A percentile compares a stretch with the other conserved stretches of the same genome.
phyloP scores from a whole-genome alignment of 306 rosid species.

The Glycyrrhiza uralensis region DNA sequence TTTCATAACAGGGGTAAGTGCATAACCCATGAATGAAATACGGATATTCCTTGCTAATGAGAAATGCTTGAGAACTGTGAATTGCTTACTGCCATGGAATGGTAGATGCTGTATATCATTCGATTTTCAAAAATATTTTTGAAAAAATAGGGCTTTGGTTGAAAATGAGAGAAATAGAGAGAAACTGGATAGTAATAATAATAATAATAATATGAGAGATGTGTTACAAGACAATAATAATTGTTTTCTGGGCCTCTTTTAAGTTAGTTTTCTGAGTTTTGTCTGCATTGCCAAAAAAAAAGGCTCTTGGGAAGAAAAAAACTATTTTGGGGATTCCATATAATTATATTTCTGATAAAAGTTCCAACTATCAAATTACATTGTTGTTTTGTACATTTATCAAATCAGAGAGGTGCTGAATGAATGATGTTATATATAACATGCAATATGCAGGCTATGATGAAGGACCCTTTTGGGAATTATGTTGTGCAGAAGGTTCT shows the following conservation, averaged over 20 bases:
- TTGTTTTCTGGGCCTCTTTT: neutral
- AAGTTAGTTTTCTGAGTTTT: neutral
- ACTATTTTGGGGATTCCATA: neutral
- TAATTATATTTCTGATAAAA: neutral
- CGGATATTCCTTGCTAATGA: neutral
- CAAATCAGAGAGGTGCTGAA: neutral
- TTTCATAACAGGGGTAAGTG: neutral
- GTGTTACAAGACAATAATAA: neutral
- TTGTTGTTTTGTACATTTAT: neutral
- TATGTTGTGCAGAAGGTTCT: slow-evolving; percentile 96
- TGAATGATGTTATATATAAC: slow-evolving; percentile 25
- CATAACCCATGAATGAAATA: neutral
- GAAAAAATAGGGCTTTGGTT: neutral
- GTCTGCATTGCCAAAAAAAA: neutral
- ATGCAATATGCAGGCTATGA: slow-evolving; percentile 73
- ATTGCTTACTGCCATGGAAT: neutral
- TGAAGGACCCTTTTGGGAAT: slow-evolving; percentile 98
- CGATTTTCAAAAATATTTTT: neutral
- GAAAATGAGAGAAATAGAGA: neutral
- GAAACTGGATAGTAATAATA: neutral
- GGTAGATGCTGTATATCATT: neutral
- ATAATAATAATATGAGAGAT: neutral
- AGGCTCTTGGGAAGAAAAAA: neutral
- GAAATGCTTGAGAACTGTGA: neutral
- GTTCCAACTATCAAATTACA: neutral